Percentiles rank a stretch among this genome's conserved stretches.
phyloP scores from a whole-genome alignment of 164 flowering plant species.

The Houttuynia cordata region DNA sequence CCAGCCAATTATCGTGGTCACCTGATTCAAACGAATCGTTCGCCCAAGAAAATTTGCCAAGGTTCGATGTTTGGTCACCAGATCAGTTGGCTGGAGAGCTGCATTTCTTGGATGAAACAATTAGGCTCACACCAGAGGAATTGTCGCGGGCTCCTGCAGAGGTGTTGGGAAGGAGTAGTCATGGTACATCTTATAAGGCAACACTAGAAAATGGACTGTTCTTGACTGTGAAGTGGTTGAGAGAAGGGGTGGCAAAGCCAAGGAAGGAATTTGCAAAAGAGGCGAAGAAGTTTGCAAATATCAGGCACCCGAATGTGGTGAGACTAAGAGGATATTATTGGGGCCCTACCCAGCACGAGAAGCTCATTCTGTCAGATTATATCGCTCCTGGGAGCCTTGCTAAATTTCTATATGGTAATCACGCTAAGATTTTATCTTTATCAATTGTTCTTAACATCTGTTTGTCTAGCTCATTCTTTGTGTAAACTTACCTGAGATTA shows the following conservation, averaged over 20 bases:
- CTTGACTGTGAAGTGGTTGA: constrained; percentile 94
- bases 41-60: constrained; percentile 49
- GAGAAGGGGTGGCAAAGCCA: constrained; percentile 94
- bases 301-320: constrained; percentile 95
- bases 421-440: too few relatives aligned
- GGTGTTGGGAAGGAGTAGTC: constrained; percentile 95
- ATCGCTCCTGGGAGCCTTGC: constrained; percentile 94
- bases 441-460: not conserved
- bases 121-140: constrained; percentile 76
- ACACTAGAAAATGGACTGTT: constrained; percentile 70
- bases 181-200: constrained; percentile 92
- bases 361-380: constrained; percentile 86
- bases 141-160: constrained; percentile 99
- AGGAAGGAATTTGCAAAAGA: constrained; percentile 91
- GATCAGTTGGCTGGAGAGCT: constrained; percentile 85
- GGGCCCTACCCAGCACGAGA: constrained; percentile 99
- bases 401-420: constrained; percentile 83
- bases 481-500: too few relatives aligned
- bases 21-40: constrained; percentile 86
- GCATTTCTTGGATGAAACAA: constrained; percentile 79
- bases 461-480: not conserved
- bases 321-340: constrained; percentile 89
- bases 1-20: constrained; percentile 63
- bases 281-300: constrained; percentile 86
- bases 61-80: constrained; percentile 75